These are phyloP conservation scores for Penicillium desertorum DNA, from an alignment of 495 filamentous ascomycete species.

Conservation along the genomic window DNA sequence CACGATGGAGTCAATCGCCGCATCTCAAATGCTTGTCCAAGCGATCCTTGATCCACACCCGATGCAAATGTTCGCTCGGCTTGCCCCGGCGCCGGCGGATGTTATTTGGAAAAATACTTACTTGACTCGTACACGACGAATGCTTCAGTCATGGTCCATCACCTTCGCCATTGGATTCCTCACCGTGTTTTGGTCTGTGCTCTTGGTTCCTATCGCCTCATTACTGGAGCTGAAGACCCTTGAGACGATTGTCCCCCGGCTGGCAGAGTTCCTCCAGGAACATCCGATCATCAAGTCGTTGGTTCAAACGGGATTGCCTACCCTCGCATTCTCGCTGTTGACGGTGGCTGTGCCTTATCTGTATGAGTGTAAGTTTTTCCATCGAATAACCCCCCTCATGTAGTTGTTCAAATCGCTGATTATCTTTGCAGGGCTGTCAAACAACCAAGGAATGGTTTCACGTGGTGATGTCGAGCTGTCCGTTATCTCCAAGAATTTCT, in stretches of 20 bases:
- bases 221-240: slow-evolving; percentile 77
- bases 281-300: slow-evolving; percentile 71
- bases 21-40: slow-evolving; percentile 91
- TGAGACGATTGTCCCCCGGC: slow-evolving; percentile 63
- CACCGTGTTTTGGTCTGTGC: slow-evolving; percentile 84
- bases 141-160: slow-evolving; percentile 75
- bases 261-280: slow-evolving; percentile 63
- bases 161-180: slow-evolving; percentile 78
- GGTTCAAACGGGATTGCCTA: slow-evolving; percentile 85
- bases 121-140: slow-evolving; percentile 68
- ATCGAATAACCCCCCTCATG: background rate
- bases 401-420: slow-evolving; percentile 11
- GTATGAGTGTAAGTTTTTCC: slow-evolving; percentile 70
- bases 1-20: slow-evolving; percentile 93
- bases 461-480: slow-evolving; percentile 94
- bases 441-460: slow-evolving; percentile 89
- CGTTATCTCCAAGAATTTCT: slow-evolving; percentile 96
- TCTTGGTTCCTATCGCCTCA: slow-evolving; percentile 77
- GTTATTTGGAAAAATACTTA: slow-evolving; percentile 95
- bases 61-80: slow-evolving; percentile 76
- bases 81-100: slow-evolving; percentile 83
- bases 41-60: slow-evolving; percentile 87
- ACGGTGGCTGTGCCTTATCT: slow-evolving; percentile 89
- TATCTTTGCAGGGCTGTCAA: slow-evolving; percentile 61
- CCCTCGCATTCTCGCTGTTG: slow-evolving; percentile 76